phyloP scores from a whole-genome alignment of 805 yeast genomes.

The Vanderwaltozyma verrucispora region DNA sequence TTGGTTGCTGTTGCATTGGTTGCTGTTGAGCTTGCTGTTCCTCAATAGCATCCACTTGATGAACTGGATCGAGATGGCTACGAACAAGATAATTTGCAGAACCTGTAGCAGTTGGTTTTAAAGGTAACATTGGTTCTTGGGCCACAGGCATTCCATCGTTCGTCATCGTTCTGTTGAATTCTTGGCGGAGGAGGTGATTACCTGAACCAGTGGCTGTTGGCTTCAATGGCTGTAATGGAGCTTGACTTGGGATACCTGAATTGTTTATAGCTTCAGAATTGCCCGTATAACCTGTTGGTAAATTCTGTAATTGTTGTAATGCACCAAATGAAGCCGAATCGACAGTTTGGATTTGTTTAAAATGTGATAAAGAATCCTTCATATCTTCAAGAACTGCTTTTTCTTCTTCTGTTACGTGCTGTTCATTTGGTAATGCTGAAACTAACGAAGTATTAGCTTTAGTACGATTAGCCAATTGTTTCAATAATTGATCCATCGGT shows the following conservation, averaged over 20 bases:
- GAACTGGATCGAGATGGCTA: too few species aligned
- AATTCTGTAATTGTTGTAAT: neutral
- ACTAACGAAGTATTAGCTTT: constrained; percentile 18
- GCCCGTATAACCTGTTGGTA: neutral
- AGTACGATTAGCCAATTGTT: constrained; percentile 30
- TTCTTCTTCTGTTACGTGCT: constrained; percentile 46
- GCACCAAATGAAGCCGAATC: constrained; percentile 38
- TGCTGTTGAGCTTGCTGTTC: too few species aligned
- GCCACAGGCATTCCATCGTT: constrained; percentile 3
- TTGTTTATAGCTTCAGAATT: neutral
- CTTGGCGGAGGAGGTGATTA: constrained; percentile 22
- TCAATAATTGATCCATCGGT: constrained; percentile 68
- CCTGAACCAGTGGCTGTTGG: constrained; percentile 30
- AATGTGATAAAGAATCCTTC: constrained; percentile 64
- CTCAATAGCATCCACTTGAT: too few species aligned
- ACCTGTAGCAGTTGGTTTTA: neutral
- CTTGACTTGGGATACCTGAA: constrained; percentile 3
- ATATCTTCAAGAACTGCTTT: constrained; percentile 62
- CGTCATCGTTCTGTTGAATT: constrained; percentile 5
- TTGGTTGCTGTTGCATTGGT: too few species aligned
- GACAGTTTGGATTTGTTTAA: constrained; percentile 60
- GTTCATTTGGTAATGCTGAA: constrained; percentile 24
- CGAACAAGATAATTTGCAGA: too few species aligned
- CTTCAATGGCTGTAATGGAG: constrained; percentile 25
- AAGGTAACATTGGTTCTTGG: constrained; percentile 6